phyloP scores from a whole-genome alignment of 345 rosid genomes.

The Conringia planisiliqua region DNA sequence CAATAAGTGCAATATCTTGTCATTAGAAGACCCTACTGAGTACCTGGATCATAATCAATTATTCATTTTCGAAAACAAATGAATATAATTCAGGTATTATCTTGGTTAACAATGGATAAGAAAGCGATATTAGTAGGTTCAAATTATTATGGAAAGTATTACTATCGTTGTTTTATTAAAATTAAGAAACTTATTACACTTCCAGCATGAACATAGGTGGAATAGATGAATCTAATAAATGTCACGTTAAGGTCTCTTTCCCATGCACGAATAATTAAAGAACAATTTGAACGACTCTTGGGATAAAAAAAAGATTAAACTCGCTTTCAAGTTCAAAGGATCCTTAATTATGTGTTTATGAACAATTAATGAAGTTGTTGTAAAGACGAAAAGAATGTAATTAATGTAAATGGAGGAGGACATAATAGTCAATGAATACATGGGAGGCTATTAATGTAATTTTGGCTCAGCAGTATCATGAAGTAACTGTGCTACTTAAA shows the following conservation, averaged over 20 bases:
- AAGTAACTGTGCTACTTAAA: slow-evolving; percentile 29
- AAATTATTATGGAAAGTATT: neutral
- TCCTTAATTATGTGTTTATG: neutral
- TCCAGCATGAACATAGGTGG: neutral
- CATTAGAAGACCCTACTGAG: slow-evolving; percentile 13
- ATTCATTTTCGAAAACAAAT: neutral
- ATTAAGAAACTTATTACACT: neutral
- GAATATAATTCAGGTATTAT: neutral
- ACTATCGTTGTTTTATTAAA: neutral
- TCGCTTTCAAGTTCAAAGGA: neutral
- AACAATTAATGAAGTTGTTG: neutral
- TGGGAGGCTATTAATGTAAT: slow-evolving; percentile 6
- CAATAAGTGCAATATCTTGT: slow-evolving; percentile 20
- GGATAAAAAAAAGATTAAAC: neutral
- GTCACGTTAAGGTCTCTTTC: neutral
- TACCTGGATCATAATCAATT: neutral
- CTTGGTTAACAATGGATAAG: neutral
- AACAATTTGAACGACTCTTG: neutral
- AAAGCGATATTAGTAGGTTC: neutral
- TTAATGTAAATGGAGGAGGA: neutral
- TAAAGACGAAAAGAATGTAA: neutral
- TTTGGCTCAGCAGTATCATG: neutral
- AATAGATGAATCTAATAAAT: neutral
- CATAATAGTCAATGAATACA: neutral
- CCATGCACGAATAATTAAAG: slow-evolving; percentile 7